These are phyloP conservation scores for Penicillium flavigenum DNA, from an alignment of 495 filamentous ascomycete genomes.

Conservation along the genomic window DNA sequence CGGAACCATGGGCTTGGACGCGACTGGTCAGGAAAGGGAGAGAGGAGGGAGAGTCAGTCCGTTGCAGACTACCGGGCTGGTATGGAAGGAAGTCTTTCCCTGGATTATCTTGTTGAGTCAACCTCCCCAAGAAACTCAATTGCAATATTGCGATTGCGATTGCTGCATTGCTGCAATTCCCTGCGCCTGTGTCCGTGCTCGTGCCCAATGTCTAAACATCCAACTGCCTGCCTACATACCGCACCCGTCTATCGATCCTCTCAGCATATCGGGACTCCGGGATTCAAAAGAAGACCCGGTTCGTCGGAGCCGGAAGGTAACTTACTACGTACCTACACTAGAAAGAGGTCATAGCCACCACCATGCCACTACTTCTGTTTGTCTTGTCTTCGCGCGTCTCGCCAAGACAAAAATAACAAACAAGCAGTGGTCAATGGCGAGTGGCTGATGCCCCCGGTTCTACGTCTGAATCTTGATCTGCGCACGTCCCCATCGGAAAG, in stretches of 20 bases:
- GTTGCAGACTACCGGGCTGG: conserved; percentile 1
- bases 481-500: conserved; percentile 2
- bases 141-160: background rate
- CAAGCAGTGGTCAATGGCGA: conserved; percentile 7
- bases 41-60: background rate
- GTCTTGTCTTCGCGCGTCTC: background rate
- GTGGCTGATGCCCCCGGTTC: background rate
- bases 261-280: conserved; percentile 6
- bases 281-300: conserved; percentile 12
- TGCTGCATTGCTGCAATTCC: background rate
- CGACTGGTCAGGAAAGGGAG: background rate
- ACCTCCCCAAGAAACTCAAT: background rate
- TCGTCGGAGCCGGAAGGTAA: background rate
- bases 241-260: background rate
- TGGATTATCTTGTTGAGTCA: background rate
- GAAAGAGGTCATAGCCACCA: conserved; percentile 10
- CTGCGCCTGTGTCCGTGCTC: background rate
- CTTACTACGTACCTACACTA: background rate
- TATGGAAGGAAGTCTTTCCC: background rate
- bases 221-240: background rate
- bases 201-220: background rate
- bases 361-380: background rate
- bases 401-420: conserved; percentile 3
- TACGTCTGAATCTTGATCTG: background rate
- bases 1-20: conserved; percentile 3